A percentile compares a stretch with the other conserved stretches of the same genome.
Evolutionary conservation across 176 grass and related monocot species (phyloP).

Genomic region (Hsuehochloa calcarea): DNA sequence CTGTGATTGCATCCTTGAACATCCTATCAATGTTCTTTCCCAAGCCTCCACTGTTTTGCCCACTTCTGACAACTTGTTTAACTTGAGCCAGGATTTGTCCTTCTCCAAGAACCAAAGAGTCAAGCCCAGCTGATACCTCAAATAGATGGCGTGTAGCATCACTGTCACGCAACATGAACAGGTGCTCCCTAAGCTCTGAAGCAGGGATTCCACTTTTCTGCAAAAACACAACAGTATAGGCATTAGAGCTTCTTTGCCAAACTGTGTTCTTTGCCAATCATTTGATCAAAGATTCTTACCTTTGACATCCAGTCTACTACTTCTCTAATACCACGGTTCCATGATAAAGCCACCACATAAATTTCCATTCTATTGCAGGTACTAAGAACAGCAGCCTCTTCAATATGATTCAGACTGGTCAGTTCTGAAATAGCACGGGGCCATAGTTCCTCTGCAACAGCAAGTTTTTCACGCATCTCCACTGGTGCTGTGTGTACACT

Average conservation of each 20-base stretch:
- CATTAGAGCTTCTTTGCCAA: constrained; percentile 29
- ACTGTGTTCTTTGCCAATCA: background rate
- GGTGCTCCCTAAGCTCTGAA: constrained; percentile 74
- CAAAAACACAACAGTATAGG: background rate
- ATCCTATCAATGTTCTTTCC: constrained; percentile 95
- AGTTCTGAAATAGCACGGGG: constrained; percentile 90
- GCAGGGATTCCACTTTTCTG: constrained; percentile 85
- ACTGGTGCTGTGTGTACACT: constrained; percentile 92
- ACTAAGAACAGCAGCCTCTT: constrained; percentile 98
- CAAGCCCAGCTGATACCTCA: constrained; percentile 82
- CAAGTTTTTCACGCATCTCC: constrained; percentile 96
- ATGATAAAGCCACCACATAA: constrained; percentile 91
- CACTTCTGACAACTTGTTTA: constrained; percentile 84
- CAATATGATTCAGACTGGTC: constrained; percentile 78
- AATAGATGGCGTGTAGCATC: constrained; percentile 81
- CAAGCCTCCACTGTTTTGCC: constrained; percentile 72
- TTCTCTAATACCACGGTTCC: constrained; percentile 95
- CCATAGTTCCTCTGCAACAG: constrained; percentile 86
- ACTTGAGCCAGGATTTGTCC: constrained; percentile 89
- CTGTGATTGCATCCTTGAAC: constrained; percentile 96
- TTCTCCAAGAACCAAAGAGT: constrained; percentile 85
- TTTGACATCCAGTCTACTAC: constrained; percentile 97
- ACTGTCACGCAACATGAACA: constrained; percentile 81
- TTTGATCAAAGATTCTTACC: constrained; percentile 47
- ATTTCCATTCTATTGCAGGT: constrained; percentile 99